phyloP scores from a whole-genome alignment of 1,284 basidiomycete species.

The Tilletia walkeri region DNA sequence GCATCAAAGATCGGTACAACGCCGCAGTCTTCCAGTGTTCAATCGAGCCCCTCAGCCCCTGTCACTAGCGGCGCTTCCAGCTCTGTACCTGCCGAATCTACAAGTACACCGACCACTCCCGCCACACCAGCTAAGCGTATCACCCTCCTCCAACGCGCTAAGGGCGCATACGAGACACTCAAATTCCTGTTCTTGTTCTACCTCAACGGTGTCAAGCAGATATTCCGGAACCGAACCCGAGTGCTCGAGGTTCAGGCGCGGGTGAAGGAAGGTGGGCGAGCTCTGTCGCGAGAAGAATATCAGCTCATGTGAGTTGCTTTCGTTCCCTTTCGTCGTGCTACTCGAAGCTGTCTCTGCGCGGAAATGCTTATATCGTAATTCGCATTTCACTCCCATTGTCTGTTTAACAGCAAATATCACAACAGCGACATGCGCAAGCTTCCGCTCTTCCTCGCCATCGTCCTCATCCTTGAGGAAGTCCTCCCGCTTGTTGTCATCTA shows the following conservation, averaged over 20 bases:
- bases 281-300: conserved; percentile 37
- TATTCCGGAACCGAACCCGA: conserved; percentile 43
- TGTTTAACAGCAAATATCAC: conserved; percentile 30
- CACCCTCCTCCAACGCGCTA: conserved; percentile 28
- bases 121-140: not conserved
- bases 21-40: too few relatives aligned
- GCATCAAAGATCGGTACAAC: too few relatives aligned
- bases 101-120: too few relatives aligned
- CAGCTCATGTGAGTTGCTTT: conserved; percentile 28
- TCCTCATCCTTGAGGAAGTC: conserved; percentile 74
- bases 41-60: too few relatives aligned
- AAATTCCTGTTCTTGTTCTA: conserved; percentile 54
- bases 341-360: too few relatives aligned
- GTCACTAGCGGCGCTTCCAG: too few relatives aligned
- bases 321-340: too few relatives aligned
- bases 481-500: conserved; percentile 81
- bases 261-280: conserved; percentile 27
- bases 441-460: conserved; percentile 73
- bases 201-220: conserved; percentile 52
- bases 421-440: conserved; percentile 62
- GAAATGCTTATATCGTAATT: too few relatives aligned
- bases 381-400: too few relatives aligned
- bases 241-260: conserved; percentile 33
- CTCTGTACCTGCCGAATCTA: too few relatives aligned
- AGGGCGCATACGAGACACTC: conserved; percentile 42